Percentiles rank a stretch among this genome's conserved stretches.
These are phyloP conservation scores for Claviceps citrina DNA, from an alignment of 2,329 filamentous ascomycete genomes.

Conservation along the genomic window DNA sequence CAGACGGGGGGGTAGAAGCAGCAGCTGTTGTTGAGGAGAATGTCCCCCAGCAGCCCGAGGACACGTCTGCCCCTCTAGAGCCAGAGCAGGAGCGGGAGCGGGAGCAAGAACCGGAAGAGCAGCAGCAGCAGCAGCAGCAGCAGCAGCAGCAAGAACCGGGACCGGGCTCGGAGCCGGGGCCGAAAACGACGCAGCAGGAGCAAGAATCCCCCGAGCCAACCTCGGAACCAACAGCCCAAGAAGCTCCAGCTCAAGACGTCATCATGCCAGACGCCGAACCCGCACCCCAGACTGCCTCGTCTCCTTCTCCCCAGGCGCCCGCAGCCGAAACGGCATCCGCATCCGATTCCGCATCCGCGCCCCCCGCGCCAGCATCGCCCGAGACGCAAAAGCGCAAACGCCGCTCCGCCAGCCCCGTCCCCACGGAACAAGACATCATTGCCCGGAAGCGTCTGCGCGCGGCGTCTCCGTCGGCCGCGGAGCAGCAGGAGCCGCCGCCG, in stretches of 20 bases:
- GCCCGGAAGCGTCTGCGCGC: slow-evolving; percentile 40
- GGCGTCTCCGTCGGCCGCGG: not conserved
- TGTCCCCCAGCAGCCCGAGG: not conserved
- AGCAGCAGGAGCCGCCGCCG: no score
- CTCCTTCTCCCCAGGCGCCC: not conserved
- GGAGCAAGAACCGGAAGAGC: not conserved
- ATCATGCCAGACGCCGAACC: not conserved
- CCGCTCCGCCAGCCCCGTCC: slow-evolving; percentile 46
- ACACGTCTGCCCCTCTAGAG: not conserved
- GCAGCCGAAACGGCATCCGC: not conserved
- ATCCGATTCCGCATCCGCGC: not conserved
- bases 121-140: not conserved
- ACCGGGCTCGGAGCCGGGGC: not conserved
- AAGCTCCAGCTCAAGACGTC: not conserved
- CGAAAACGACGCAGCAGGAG: not conserved
- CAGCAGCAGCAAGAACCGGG: not conserved
- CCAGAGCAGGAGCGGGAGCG: not conserved
- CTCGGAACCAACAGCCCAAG: not conserved
- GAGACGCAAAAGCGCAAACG: slow-evolving; percentile 52
- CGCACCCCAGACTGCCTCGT: not conserved
- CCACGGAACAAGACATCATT: slow-evolving; percentile 31
- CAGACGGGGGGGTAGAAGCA: not conserved
- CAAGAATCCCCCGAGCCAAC: not conserved
- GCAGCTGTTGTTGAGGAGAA: not conserved
- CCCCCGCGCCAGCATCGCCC: slow-evolving; percentile 5